These are phyloP conservation scores for Verticillium nonalfalfae DNA, from an alignment of 2,329 filamentous ascomycete species.

Conservation along the genomic window DNA sequence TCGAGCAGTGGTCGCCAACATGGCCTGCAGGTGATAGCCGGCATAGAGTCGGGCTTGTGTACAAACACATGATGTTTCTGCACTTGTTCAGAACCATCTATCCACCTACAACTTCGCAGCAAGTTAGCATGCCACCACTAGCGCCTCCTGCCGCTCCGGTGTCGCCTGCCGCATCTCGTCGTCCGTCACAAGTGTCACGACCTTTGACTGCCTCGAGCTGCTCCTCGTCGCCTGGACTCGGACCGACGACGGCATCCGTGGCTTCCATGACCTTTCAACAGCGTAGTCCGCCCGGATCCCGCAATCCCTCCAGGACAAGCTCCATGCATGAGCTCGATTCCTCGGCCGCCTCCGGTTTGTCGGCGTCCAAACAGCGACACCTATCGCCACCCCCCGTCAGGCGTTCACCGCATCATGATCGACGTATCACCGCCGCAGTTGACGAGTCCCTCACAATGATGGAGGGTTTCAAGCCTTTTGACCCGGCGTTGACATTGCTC, in stretches of 20 bases:
- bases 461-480: constrained; percentile 47
- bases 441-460: constrained; percentile 50
- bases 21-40: constrained; percentile 53
- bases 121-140: constrained; percentile 1
- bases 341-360: background rate
- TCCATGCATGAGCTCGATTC: constrained; percentile 28
- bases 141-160: constrained; percentile 10
- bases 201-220: constrained; percentile 19
- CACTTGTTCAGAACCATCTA: constrained; percentile 58
- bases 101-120: constrained; percentile 32
- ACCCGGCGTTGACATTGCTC: constrained; percentile 53
- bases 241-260: constrained; percentile 9
- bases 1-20: constrained; percentile 66
- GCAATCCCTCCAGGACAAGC: constrained; percentile 28
- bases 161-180: constrained; percentile 9
- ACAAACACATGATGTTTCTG: constrained; percentile 62
- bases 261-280: constrained; percentile 16
- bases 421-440: constrained; percentile 46
- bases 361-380: constrained; percentile 5
- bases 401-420: constrained; percentile 41
- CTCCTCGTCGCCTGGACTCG: constrained; percentile 24
- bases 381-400: constrained; percentile 40
- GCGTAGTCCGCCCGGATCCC: constrained; percentile 22
- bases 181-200: constrained; percentile 11
- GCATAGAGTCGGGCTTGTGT: constrained; percentile 49